Base-by-base conservation (phyloP, 441 rosid species). In the Lepidium campestre region DNA sequence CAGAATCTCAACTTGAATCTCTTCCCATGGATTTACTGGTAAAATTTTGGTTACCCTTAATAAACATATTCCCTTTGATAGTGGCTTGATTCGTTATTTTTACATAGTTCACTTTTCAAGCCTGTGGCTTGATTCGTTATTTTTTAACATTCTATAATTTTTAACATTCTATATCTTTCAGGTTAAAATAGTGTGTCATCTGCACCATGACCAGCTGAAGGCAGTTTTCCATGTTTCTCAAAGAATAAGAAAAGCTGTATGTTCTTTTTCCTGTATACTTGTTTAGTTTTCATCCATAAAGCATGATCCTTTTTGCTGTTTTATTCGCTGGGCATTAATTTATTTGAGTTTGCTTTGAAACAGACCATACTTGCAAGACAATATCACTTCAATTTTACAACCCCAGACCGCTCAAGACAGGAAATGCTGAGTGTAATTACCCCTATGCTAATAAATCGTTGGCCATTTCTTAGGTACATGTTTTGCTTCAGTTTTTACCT, bases 1-100 rank as follows among this genome's bases (percentile, higher is more conserved):
- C 88, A 3, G 97, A 86, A 29, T 90, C 98, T 42, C 72, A 81
- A 73, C 83, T 93, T 1, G 97, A 93, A 64, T 80, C 90, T 73
- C 97, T 93, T 58, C 96, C 95, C 40, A 83, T 87, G 85, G 98
- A 90, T 71, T 41, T 93, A 61, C 77, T 93, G 97, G 98, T 93
- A 87, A 35, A 14, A 6, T 35, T 6, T 17, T 25, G n/a, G 22
- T 20, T 32, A 54, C 9, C 6, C n/a, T 41, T 9, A 4, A n/a
- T 57, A 29, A 25, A 47, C 39, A 12, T 1, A 10, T 42, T 52
- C 47, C 6, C n/a, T 63, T 23, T 58, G 42, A 10, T 68, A 50
- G 44, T 63, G 10, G 25, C 37, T 23, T 57, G 49, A 45, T n/a
- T 52, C n/a, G 36, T 44, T 4, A 7, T 37, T 55, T 19, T 48